These are phyloP conservation scores for Botrytis byssoidea DNA, from an alignment of 2,329 filamentous ascomycete species.

Conservation along the genomic window DNA sequence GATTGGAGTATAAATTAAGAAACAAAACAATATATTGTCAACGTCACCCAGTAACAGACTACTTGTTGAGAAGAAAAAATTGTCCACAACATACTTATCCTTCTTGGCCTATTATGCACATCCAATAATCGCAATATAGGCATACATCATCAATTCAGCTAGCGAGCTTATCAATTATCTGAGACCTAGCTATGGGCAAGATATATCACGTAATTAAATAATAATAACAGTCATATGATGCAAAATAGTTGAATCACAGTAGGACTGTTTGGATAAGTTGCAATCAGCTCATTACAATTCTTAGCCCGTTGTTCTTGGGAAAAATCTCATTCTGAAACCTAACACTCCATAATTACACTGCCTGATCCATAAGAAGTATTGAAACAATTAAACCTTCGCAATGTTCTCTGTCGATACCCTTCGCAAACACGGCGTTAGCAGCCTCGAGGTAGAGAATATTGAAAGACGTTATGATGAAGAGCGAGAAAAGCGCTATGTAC, in stretches of 20 bases:
- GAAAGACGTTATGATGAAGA: neutral
- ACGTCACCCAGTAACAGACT: neutral
- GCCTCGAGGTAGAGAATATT: neutral
- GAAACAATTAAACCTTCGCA: neutral
- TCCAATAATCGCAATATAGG: neutral
- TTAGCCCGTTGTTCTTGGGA: no score
- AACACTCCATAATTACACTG: neutral
- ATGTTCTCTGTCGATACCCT: neutral
- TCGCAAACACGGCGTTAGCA: neutral
- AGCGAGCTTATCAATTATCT: neutral
- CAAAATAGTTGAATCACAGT: neutral
- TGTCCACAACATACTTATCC: no score
- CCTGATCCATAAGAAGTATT: neutral
- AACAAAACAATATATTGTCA: neutral
- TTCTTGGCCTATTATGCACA: neutral
- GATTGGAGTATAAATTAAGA: neutral
- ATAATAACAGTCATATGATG: neutral
- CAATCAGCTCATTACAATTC: neutral
- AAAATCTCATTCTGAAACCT: neutral
- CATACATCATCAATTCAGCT: neutral
- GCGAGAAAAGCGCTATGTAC: neutral
- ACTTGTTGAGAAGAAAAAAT: neutral
- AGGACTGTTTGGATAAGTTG: neutral
- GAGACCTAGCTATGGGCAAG: neutral
- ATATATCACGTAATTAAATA: neutral